Evolutionary conservation across 1,284 basidiomycete species (phyloP).

Genomic region (Cerrena zonata): DNA sequence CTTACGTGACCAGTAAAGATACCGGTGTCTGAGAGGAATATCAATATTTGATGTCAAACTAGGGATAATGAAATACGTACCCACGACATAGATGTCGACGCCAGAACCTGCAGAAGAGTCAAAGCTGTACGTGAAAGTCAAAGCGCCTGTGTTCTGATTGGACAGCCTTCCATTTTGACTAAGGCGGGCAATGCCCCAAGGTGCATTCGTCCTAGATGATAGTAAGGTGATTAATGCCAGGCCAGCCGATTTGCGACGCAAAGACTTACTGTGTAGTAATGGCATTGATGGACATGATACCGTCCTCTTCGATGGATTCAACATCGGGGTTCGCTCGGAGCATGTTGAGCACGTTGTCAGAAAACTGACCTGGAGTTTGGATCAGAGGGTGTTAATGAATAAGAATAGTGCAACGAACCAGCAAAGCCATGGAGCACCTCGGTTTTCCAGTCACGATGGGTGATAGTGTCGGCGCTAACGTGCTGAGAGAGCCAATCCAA

Average conservation of each 20-base stretch:
- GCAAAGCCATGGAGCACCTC: slow-evolving; percentile 52
- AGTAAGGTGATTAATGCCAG: neutral
- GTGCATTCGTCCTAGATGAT: slow-evolving; percentile 27
- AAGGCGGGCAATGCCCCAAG: slow-evolving; percentile 33
- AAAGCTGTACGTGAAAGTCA: slow-evolving; percentile 24
- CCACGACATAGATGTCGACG: slow-evolving; percentile 31
- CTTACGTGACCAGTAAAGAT: slow-evolving; percentile 54
- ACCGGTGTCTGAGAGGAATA: slow-evolving; percentile 33
- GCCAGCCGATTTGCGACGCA: neutral
- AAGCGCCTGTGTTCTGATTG: slow-evolving; percentile 9
- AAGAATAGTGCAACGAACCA: slow-evolving; percentile 32
- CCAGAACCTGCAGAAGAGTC: slow-evolving; percentile 27
- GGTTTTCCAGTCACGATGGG: slow-evolving; percentile 34
- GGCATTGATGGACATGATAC: slow-evolving; percentile 14
- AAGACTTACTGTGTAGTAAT: slow-evolving; percentile 13
- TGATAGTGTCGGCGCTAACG: slow-evolving; percentile 26
- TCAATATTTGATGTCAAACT: neutral
- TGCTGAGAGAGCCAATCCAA: slow-evolving; percentile 30
- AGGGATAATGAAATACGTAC: slow-evolving; percentile 20
- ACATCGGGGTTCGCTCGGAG: slow-evolving; percentile 65
- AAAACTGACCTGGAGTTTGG: slow-evolving; percentile 35
- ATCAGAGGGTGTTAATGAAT: neutral
- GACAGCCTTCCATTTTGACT: slow-evolving; percentile 16
- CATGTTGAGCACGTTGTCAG: slow-evolving; percentile 46
- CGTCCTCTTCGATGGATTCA: slow-evolving; percentile 44